Evolutionary conservation across 2,329 filamentous ascomycete species (phyloP).

Genomic region (Talaromyces pinophilus): DNA sequence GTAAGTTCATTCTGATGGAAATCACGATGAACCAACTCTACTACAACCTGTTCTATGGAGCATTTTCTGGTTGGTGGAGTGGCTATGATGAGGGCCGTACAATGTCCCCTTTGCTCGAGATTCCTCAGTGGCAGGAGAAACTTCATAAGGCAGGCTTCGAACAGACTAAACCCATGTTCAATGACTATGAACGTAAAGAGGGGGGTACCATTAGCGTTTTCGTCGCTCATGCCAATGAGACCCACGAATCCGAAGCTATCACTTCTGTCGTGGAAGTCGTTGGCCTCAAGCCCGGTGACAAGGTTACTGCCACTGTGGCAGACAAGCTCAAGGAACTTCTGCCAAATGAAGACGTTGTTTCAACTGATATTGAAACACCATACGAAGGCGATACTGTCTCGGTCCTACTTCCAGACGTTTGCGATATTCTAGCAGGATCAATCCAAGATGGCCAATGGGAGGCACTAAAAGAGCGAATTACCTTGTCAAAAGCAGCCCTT

Average conservation of each 20-base stretch:
- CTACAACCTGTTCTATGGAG: constrained; percentile 33
- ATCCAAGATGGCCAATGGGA: neutral
- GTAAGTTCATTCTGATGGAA: constrained; percentile 50
- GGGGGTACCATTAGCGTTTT: constrained; percentile 8
- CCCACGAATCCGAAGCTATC: neutral
- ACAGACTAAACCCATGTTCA: neutral
- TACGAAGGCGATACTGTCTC: neutral
- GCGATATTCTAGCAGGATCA: neutral
- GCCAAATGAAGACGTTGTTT: neutral
- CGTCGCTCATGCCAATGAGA: constrained; percentile 3
- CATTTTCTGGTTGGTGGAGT: constrained; percentile 44
- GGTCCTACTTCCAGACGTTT: neutral
- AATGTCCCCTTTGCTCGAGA: neutral
- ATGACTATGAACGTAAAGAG: neutral
- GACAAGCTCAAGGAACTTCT: neutral
- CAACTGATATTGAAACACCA: neutral
- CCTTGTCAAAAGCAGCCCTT: neutral
- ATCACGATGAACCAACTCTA: constrained; percentile 30
- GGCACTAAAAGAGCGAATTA: neutral
- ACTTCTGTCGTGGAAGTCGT: neutral
- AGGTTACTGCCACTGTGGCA: neutral
- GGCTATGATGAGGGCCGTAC: constrained; percentile 22
- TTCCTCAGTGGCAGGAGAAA: neutral
- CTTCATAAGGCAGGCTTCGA: neutral
- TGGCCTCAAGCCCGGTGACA: neutral